Percentiles rank a stretch among this genome's conserved stretches.
These are phyloP conservation scores for Eruca vesicaria DNA, from an alignment of 441 rosid genomes.

Conservation along the genomic window DNA sequence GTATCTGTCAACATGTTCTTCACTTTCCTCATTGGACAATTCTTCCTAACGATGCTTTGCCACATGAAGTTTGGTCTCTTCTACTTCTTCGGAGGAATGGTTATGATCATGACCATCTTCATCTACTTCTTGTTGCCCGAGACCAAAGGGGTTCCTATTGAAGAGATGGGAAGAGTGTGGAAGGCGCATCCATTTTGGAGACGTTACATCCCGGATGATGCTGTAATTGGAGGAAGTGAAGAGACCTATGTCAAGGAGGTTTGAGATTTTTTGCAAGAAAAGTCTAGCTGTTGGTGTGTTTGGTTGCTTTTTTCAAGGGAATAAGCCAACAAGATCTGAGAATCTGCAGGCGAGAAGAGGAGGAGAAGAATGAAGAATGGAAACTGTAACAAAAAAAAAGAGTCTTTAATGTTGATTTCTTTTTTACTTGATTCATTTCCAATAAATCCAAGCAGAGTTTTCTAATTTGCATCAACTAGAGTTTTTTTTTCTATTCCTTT, in stretches of 20 bases:
- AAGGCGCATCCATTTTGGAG: slow-evolving; percentile 40
- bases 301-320: slow-evolving; percentile 19
- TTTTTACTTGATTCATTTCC: slow-evolving; percentile 24
- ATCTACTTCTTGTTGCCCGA: slow-evolving; percentile 41
- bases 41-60: slow-evolving; percentile 48
- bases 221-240: slow-evolving; percentile 26
- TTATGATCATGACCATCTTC: slow-evolving; percentile 36
- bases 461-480: background rate
- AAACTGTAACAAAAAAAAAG: slow-evolving; percentile 14
- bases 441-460: slow-evolving; percentile 26
- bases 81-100: slow-evolving; percentile 42
- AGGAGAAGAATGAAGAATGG: slow-evolving; percentile 1
- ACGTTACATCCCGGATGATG: slow-evolving; percentile 33
- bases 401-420: slow-evolving; percentile 14
- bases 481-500: background rate
- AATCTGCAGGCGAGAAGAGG: slow-evolving; percentile 3
- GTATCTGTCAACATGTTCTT: slow-evolving; percentile 55
- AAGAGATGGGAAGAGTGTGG: slow-evolving; percentile 46
- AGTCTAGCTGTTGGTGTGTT: slow-evolving; percentile 1
- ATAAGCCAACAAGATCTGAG: slow-evolving; percentile 16
- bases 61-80: slow-evolving; percentile 49
- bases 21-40: slow-evolving; percentile 46
- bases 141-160: slow-evolving; percentile 46
- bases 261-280: background rate
- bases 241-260: slow-evolving; percentile 32